Percentiles rank a stretch among this genome's conserved stretches.
Conservation (phyloP, 176 grass and related monocot species). For the Cocos nucifera region DNA sequence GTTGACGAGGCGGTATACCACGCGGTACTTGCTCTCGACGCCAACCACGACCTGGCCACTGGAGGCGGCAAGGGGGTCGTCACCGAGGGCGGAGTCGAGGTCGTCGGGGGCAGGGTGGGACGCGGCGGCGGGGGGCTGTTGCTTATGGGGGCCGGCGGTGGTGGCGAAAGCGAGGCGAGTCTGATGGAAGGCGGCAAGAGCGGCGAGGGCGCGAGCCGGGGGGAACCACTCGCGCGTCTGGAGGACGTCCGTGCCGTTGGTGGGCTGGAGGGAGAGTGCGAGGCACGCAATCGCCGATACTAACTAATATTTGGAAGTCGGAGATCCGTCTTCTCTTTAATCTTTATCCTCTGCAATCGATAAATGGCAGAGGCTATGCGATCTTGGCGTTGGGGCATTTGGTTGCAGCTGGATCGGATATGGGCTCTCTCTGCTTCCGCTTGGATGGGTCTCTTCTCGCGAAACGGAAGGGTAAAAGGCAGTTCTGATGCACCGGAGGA, state of each 20-base stretch:
- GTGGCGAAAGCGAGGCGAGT: constrained; percentile 51
- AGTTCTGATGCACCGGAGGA: no score
- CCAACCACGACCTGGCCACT: constrained; percentile 90
- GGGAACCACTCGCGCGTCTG: constrained; percentile 96
- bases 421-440: no score
- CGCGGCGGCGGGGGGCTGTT: constrained; percentile 5
- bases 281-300: constrained; percentile 72
- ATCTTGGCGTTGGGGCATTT: no score
- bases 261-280: constrained; percentile 86
- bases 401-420: no score
- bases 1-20: constrained; percentile 95
- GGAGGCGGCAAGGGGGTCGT: constrained; percentile 75
- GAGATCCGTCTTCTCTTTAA: no score
- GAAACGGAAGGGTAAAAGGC: no score
- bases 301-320: no score
- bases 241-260: constrained; percentile 88
- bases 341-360: no score
- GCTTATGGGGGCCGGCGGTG: no score
- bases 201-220: constrained; percentile 85
- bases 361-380: no score
- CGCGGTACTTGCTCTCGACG: constrained; percentile 93
- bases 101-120: constrained; percentile 40
- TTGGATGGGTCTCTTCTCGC: no score
- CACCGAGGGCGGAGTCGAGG: constrained; percentile 59
- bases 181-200: constrained; percentile 84